Conservation (phyloP, 2,329 filamentous ascomycete species). For the Corinectria fuckeliana region DNA sequence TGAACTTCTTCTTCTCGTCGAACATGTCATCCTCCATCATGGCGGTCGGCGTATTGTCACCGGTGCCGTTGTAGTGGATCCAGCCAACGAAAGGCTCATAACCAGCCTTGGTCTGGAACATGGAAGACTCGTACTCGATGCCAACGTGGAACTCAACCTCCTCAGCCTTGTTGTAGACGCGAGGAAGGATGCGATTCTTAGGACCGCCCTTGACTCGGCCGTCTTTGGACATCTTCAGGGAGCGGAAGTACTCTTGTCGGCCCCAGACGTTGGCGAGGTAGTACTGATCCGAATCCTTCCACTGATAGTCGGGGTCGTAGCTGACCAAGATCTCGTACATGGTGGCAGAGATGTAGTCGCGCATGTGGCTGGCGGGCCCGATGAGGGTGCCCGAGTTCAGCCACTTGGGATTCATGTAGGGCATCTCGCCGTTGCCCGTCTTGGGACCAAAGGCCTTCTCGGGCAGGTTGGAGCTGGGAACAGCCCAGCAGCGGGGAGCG, state of each 20-base stretch:
- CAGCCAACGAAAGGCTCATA: slow-evolving; percentile 45
- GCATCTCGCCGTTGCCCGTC: slow-evolving; percentile 42
- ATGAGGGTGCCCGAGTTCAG: slow-evolving; percentile 55
- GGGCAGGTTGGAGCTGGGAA: slow-evolving; percentile 44
- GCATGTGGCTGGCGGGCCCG: slow-evolving; percentile 44
- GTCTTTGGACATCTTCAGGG: slow-evolving; percentile 20
- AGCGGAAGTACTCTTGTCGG: slow-evolving; percentile 49
- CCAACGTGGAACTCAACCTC: slow-evolving; percentile 44
- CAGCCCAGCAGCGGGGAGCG: slow-evolving; percentile 50
- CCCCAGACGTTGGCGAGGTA: slow-evolving; percentile 52
- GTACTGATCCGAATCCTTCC: slow-evolving; percentile 50
- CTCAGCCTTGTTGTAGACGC: slow-evolving; percentile 4
- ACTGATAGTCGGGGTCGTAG: slow-evolving; percentile 39
- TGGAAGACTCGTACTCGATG: slow-evolving; percentile 49
- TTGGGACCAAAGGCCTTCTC: slow-evolving; percentile 46
- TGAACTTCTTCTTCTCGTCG: slow-evolving; percentile 35
- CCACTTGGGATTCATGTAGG: slow-evolving; percentile 46
- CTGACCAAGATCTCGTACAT: slow-evolving; percentile 43
- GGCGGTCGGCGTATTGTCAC: slow-evolving; percentile 29
- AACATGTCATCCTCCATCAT: slow-evolving; percentile 35
- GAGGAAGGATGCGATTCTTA: slow-evolving; percentile 15
- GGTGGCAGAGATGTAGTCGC: slow-evolving; percentile 34
- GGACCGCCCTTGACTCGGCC: slow-evolving; percentile 13
- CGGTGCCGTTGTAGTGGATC: slow-evolving; percentile 41
- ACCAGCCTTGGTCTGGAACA: slow-evolving; percentile 49